These are phyloP conservation scores for Anthracocystis setariae DNA, from an alignment of 1,284 basidiomycete genomes.

Conservation along the genomic window DNA sequence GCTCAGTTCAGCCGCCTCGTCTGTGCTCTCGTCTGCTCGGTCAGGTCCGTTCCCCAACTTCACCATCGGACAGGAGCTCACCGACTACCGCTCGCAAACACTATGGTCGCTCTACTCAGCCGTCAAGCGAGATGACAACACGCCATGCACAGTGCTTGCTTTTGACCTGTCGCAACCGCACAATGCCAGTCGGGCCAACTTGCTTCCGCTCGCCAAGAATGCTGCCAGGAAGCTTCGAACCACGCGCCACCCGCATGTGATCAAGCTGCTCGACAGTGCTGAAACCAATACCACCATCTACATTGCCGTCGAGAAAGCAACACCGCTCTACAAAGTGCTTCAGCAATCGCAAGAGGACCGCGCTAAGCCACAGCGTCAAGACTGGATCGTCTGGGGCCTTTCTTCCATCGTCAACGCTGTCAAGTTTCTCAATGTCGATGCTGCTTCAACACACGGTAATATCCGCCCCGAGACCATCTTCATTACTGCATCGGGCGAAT, in stretches of 20 bases:
- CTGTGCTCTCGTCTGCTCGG: slow-evolving; percentile 79
- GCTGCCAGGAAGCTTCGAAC: slow-evolving; percentile 89
- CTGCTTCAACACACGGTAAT: slow-evolving; percentile 79
- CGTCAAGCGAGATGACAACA: slow-evolving; percentile 83
- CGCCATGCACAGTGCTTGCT: slow-evolving; percentile 63
- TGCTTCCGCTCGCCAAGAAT: slow-evolving; percentile 83
- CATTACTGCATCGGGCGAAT: slow-evolving; percentile 84
- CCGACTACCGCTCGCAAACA: slow-evolving; percentile 75
- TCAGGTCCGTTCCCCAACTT: slow-evolving; percentile 90
- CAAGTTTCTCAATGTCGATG: slow-evolving; percentile 83
- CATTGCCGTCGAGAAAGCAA: slow-evolving; percentile 92
- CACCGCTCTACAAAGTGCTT: slow-evolving; percentile 78
- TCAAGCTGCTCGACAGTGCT: slow-evolving; percentile 86
- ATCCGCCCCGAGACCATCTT: slow-evolving; percentile 83
- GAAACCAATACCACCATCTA: slow-evolving; percentile 88
- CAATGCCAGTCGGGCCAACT: slow-evolving; percentile 43
- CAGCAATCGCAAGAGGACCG: slow-evolving; percentile 67
- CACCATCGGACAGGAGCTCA: slow-evolving; percentile 80
- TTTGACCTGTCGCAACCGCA: slow-evolving; percentile 56
- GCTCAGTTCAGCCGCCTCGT: slow-evolving; percentile 85
- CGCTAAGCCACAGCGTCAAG: slow-evolving; percentile 72
- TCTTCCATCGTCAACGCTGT: slow-evolving; percentile 89
- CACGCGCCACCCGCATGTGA: slow-evolving; percentile 91
- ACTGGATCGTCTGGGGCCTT: slow-evolving; percentile 94
- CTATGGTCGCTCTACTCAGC: slow-evolving; percentile 89